phyloP scores from a whole-genome alignment of 306 rosid genomes.

The Ammopiptanthus mongolicus region DNA sequence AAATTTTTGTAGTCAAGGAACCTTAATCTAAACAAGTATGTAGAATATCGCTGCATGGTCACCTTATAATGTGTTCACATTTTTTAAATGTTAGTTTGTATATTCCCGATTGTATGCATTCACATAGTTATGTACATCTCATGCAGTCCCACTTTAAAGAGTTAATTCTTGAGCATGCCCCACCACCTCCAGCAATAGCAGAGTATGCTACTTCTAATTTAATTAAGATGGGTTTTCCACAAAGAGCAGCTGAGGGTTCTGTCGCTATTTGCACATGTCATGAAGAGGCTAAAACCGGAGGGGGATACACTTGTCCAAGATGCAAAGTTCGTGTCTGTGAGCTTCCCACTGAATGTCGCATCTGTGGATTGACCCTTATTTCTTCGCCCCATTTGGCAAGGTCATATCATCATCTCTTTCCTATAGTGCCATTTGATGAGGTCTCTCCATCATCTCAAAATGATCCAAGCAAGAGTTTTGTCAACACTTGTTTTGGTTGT shows the following conservation, averaged over 20 bases:
- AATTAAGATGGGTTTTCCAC: conserved; percentile 98
- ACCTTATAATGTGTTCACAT: not conserved
- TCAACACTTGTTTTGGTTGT: conserved; percentile 83
- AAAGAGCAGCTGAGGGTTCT: conserved; percentile 92
- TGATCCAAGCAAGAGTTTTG: conserved; percentile 36
- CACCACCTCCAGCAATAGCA: conserved; percentile 98
- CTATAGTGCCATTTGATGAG: conserved; percentile 87
- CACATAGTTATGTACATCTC: conserved; percentile 14
- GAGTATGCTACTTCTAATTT: conserved; percentile 85
- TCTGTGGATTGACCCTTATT: conserved; percentile 94
- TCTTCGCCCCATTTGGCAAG: conserved; percentile 97
- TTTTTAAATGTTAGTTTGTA: conserved; percentile 5
- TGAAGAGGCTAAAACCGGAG: conserved; percentile 84
- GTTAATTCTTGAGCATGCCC: conserved; percentile 87
- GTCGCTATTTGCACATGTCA: conserved; percentile 90
- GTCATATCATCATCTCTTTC: conserved; percentile 97
- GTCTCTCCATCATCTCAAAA: conserved; percentile 46
- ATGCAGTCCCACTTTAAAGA: conserved; percentile 79
- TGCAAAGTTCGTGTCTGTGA: conserved; percentile 97
- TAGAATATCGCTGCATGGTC: not conserved
- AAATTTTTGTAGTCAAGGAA: not conserved
- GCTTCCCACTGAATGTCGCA: conserved; percentile 88
- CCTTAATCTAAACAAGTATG: not conserved
- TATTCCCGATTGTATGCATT: not conserved
- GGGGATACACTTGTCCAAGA: conserved; percentile 90